phyloP scores from a whole-genome alignment of 1,284 basidiomycete species.

The Apiotrichum sp. region DNA sequence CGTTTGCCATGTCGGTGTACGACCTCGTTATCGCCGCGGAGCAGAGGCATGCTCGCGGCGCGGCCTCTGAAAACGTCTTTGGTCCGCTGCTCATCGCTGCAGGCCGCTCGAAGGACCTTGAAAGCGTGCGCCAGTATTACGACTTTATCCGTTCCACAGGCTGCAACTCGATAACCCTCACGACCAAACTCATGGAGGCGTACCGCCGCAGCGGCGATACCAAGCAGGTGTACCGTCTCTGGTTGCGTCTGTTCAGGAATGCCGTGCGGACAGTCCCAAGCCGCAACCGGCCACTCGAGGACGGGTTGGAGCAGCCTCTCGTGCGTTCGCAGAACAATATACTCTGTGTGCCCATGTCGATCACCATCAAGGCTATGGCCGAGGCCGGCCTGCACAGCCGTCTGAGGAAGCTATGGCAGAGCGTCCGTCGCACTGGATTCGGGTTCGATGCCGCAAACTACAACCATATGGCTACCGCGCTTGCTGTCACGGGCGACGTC shows the following conservation, averaged over 20 bases:
- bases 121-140: constrained; percentile 57
- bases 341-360: constrained; percentile 73
- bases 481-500: constrained; percentile 70
- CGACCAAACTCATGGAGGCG: constrained; percentile 65
- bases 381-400: constrained; percentile 58
- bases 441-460: constrained; percentile 86
- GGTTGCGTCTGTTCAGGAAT: constrained; percentile 47
- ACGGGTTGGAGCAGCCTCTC: too few species aligned
- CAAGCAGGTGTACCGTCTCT: constrained; percentile 58
- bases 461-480: constrained; percentile 73
- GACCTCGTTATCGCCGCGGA: constrained; percentile 16
- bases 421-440: constrained; percentile 63
- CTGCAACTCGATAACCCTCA: constrained; percentile 17
- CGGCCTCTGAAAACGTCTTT: constrained; percentile 31
- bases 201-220: constrained; percentile 62
- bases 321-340: constrained; percentile 49
- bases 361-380: constrained; percentile 73
- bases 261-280: constrained; percentile 4
- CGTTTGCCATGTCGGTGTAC: constrained; percentile 34
- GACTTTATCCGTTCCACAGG: constrained; percentile 6
- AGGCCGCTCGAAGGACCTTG: constrained; percentile 18
- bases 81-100: constrained; percentile 34
- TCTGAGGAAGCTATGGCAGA: constrained; percentile 64
- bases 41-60: constrained; percentile 16
- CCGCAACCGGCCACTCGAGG: neutral